phyloP scores from a whole-genome alignment of 2,329 filamentous ascomycete genomes.

The Pseudogymnoascus sp. region DNA sequence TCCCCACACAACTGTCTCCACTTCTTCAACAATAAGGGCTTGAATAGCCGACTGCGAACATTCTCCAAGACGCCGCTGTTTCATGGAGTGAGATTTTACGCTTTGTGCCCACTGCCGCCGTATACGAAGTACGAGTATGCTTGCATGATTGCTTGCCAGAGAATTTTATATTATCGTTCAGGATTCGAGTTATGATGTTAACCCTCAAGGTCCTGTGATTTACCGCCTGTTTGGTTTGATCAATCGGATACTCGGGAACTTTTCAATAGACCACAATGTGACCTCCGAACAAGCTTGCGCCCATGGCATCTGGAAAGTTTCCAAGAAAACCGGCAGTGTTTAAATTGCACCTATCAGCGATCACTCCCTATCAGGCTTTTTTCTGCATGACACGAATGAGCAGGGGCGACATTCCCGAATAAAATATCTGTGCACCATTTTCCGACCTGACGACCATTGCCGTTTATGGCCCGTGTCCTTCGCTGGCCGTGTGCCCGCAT shows the following conservation, averaged over 20 bases:
- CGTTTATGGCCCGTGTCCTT: neutral
- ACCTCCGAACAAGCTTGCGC: neutral
- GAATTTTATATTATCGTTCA: neutral
- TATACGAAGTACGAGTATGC: neutral
- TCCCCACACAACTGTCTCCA: neutral
- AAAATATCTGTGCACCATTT: neutral
- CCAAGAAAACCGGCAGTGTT: neutral
- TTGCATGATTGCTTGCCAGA: neutral
- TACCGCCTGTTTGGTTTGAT: neutral
- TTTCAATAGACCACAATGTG: neutral
- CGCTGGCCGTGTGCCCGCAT: neutral
- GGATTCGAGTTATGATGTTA: neutral
- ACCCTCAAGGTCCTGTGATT: neutral
- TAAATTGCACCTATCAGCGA: constrained; percentile 1
- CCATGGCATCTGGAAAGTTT: neutral
- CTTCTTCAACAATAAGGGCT: neutral
- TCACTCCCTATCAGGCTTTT: neutral
- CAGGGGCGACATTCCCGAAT: neutral
- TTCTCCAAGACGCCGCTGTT: neutral
- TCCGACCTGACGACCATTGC: neutral
- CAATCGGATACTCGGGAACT: neutral
- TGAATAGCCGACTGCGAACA: neutral
- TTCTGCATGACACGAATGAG: neutral
- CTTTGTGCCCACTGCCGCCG: neutral
- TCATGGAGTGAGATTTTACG: neutral